Conservation (phyloP, 257 asterid genomes). For the Penstemon barbatus region DNA sequence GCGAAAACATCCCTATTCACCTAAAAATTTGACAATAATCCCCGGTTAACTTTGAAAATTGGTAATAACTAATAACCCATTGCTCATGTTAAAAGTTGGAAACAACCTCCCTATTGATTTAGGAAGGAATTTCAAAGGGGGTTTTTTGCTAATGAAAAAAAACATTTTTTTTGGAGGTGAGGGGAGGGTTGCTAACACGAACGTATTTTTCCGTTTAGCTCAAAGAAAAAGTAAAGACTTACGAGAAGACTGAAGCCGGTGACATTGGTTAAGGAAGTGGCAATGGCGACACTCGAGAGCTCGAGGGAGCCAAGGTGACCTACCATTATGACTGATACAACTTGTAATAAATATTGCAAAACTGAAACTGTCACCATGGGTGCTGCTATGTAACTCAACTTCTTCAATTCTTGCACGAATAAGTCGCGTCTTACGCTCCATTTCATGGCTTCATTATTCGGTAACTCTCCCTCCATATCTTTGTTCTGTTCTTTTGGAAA, state of each 20-base stretch:
- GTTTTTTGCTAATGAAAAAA: too few relatives aligned
- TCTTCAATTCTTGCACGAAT: constrained; percentile 40
- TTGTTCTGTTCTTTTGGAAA: too few relatives aligned
- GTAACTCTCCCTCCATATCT: constrained; percentile 22
- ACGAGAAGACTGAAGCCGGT: constrained; percentile 50
- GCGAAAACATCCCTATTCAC: too few relatives aligned
- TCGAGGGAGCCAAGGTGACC: constrained; percentile 46
- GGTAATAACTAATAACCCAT: too few relatives aligned
- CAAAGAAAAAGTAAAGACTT: constrained; percentile 13
- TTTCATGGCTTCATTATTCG: neutral
- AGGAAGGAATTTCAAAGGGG: too few relatives aligned
- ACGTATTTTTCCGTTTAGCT: too few relatives aligned
- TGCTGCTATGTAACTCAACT: constrained; percentile 39
- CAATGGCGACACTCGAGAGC: constrained; percentile 47
- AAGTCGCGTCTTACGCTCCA: constrained; percentile 4
- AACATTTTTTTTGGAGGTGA: too few relatives aligned
- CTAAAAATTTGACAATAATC: too few relatives aligned
- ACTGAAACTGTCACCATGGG: constrained; percentile 53
- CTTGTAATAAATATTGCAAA: constrained; percentile 45
- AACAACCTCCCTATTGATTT: too few relatives aligned
- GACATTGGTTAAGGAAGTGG: constrained; percentile 48
- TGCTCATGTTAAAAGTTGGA: too few relatives aligned
- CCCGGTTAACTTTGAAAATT: too few relatives aligned
- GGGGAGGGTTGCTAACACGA: too few relatives aligned
- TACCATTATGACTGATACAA: constrained; percentile 47